These are phyloP conservation scores for Chlorella sp. DNA, from an alignment of 139 green algal genomes.

Conservation along the genomic window DNA sequence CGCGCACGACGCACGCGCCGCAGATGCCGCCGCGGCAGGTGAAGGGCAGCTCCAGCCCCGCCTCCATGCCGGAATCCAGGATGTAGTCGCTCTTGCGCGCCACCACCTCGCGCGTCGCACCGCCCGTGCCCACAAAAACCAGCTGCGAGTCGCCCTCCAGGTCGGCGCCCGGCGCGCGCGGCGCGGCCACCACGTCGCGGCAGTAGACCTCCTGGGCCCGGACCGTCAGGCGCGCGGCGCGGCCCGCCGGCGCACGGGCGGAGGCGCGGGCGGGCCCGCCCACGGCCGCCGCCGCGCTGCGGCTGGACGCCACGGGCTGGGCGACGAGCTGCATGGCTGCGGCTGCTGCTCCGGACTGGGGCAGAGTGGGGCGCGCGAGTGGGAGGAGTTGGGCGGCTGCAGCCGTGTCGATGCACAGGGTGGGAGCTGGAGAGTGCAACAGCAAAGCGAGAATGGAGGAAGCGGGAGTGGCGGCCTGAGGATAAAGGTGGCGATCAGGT, in stretches of 20 bases:
- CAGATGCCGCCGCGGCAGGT: slow-evolving; percentile 84
- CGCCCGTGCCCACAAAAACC: slow-evolving; percentile 67
- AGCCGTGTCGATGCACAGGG: no score
- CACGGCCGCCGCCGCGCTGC: background rate
- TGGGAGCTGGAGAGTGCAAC: no score
- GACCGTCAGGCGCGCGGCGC: background rate
- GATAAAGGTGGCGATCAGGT: no score
- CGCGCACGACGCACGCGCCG: slow-evolving; percentile 79
- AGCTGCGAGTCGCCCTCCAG: slow-evolving; percentile 61
- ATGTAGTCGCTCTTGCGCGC: slow-evolving; percentile 79
- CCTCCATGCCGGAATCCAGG: slow-evolving; percentile 81
- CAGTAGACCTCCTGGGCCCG: slow-evolving; percentile 63
- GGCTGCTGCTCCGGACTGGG: no score
- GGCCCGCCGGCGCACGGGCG: background rate
- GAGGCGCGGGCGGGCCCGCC: background rate
- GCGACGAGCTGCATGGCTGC: no score
- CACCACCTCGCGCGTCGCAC: slow-evolving; percentile 49
- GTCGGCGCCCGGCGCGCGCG: slow-evolving; percentile 27
- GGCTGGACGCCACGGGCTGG: background rate
- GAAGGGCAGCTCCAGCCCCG: slow-evolving; percentile 87
- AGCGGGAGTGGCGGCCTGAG: no score
- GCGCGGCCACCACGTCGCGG: slow-evolving; percentile 67
- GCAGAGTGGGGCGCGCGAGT: no score
- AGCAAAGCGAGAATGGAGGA: no score
- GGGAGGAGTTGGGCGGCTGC: no score